phyloP scores from a whole-genome alignment of 78 protist species.

The Pigoraptor vietnamica region DNA sequence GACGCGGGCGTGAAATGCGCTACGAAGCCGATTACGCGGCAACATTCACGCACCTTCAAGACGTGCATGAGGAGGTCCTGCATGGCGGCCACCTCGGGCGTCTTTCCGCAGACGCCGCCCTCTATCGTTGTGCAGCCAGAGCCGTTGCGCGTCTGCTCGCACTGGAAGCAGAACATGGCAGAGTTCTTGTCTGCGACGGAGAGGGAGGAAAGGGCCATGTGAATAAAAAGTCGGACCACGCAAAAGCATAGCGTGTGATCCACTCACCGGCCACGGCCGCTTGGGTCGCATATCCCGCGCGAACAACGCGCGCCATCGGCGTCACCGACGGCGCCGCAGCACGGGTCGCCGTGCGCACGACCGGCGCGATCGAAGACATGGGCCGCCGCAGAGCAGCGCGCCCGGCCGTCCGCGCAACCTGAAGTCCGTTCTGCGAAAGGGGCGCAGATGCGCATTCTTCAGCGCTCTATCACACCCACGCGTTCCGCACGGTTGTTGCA shows the following conservation, averaged over 20 bases:
- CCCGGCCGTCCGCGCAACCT: no score
- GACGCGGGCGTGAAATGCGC: background rate
- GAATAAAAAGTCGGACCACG: no score
- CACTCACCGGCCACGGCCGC: background rate
- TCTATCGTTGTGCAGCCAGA: constrained; percentile 65
- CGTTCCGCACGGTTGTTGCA: no score
- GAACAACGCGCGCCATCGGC: background rate
- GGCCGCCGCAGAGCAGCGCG: no score
- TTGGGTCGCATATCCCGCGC: background rate
- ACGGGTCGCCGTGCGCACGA: no score
- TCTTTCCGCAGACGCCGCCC: constrained; percentile 72
- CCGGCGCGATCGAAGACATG: no score
- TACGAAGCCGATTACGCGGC: background rate
- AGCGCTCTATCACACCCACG: no score
- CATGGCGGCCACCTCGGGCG: constrained; percentile 66
- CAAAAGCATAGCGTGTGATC: background rate
- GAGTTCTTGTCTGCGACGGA: background rate
- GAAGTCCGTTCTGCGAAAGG: no score
- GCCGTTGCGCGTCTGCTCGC: constrained; percentile 65
- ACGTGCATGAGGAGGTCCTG: constrained; percentile 26
- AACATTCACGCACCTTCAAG: background rate
- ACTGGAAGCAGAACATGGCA: constrained; percentile 78
- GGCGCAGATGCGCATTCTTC: no score
- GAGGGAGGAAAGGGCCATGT: no score
- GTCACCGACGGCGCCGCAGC: no score